Evolutionary conservation across 495 filamentous ascomycete genomes (phyloP).

Genomic region (Pseudotulostoma volvatum): DNA sequence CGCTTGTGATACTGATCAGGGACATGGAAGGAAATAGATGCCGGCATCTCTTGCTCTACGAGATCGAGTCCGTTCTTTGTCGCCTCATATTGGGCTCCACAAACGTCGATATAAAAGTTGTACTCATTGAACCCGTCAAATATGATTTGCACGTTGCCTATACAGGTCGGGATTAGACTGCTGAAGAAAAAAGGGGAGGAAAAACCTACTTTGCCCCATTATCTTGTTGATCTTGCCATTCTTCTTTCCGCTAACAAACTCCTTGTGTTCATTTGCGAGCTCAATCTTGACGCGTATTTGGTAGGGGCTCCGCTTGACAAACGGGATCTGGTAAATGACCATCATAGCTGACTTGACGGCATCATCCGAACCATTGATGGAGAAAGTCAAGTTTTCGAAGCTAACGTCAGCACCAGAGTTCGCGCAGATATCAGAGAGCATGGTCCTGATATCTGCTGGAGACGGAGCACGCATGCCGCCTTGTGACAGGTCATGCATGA

Average conservation of each 20-base stretch:
- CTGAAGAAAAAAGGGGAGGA: background rate
- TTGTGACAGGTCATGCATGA: conserved; percentile 53
- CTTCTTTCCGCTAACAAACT: conserved; percentile 98
- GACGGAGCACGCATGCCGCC: conserved; percentile 46
- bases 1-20: conserved; percentile 99
- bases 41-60: conserved; percentile 98
- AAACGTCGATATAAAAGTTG: conserved; percentile 98
- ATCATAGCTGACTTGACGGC: conserved; percentile 84
- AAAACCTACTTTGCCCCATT: conserved; percentile 74
- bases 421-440: conserved; percentile 89
- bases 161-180: background rate
- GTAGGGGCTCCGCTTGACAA: conserved; percentile 72
- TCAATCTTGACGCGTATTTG: conserved; percentile 96
- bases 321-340: conserved; percentile 81
- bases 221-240: conserved; percentile 99
- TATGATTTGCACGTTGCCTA: conserved; percentile 89
- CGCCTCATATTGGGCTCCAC: conserved; percentile 76
- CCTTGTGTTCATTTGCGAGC: conserved; percentile 97
- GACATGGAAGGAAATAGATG: conserved; percentile 96
- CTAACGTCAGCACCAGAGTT: conserved; percentile 89
- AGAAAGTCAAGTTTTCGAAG: conserved; percentile 86
- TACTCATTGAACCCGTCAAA: conserved; percentile 99
- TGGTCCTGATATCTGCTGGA: conserved; percentile 59
- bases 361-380: conserved; percentile 89
- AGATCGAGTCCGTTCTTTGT: conserved; percentile 81